Evolutionary conservation across 495 filamentous ascomycete species (phyloP).

Genomic region (Neurospora sp.): DNA sequence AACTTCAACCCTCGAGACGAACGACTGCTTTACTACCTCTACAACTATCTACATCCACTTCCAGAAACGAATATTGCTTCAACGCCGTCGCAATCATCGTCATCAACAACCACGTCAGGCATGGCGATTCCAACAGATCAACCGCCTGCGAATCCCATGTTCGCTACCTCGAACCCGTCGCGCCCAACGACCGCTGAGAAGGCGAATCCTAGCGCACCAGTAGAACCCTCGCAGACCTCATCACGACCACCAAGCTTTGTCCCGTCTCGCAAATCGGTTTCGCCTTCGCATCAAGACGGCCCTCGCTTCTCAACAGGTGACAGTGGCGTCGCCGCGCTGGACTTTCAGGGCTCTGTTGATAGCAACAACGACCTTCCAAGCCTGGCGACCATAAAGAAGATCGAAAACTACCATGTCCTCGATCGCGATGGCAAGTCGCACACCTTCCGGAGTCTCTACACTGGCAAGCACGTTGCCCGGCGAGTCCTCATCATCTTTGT

Average conservation of each 20-base stretch:
- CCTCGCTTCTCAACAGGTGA: neutral
- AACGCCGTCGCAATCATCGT: neutral
- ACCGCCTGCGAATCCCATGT: neutral
- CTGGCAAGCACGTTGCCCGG: slow-evolving; percentile 39
- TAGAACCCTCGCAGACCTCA: neutral
- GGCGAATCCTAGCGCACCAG: neutral
- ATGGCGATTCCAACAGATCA: slow-evolving; percentile 1
- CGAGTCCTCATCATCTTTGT: slow-evolving; percentile 71
- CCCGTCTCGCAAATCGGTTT: neutral
- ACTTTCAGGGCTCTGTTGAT: slow-evolving; percentile 37
- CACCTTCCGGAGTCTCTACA: slow-evolving; percentile 60
- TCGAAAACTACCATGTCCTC: slow-evolving; percentile 50
- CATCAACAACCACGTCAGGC: neutral
- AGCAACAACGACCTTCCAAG: slow-evolving; percentile 46
- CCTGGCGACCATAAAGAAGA: slow-evolving; percentile 33
- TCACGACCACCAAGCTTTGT: neutral
- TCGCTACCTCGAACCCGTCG: neutral
- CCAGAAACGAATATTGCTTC: neutral
- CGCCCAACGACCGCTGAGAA: neutral
- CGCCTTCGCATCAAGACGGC: neutral
- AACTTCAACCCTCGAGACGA: neutral
- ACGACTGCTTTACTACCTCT: neutral
- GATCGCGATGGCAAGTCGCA: slow-evolving; percentile 51
- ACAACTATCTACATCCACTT: neutral
- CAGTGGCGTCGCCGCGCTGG: slow-evolving; percentile 18